Conservation (phyloP, 805 yeast species). For the Ogataea dorogensis region DNA sequence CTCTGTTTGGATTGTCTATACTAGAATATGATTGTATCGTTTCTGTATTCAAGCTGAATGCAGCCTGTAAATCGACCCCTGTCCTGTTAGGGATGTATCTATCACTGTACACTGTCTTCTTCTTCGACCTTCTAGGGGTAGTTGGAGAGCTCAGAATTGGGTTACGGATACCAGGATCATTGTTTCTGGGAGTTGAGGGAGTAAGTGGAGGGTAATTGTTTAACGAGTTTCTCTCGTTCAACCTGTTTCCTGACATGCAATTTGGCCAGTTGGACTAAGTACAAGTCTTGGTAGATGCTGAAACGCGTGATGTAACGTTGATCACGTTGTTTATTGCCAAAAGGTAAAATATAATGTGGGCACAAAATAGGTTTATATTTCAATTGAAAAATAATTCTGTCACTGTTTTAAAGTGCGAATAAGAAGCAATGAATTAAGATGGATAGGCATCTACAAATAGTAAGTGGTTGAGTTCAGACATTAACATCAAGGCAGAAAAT, state of each 20-base stretch:
- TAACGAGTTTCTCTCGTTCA: slow-evolving; percentile 11
- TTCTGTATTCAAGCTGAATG: slow-evolving; percentile 51
- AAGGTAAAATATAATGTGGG: slow-evolving; percentile 1
- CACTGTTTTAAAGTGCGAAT: slow-evolving; percentile 11
- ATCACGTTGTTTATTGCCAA: background rate
- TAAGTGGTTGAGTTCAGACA: slow-evolving; percentile 17
- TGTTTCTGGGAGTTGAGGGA: slow-evolving; percentile 24
- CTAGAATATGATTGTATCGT: slow-evolving; percentile 13
- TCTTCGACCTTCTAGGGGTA: slow-evolving; percentile 46
- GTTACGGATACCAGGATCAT: slow-evolving; percentile 12
- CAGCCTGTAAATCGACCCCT: slow-evolving; percentile 86
- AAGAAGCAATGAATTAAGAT: slow-evolving; percentile 9
- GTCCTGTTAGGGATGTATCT: slow-evolving; percentile 85
- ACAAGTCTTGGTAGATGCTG: background rate
- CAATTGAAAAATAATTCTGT: slow-evolving; percentile 13
- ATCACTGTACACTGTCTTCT: slow-evolving; percentile 65
- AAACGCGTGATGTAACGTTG: background rate
- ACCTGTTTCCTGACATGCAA: slow-evolving; percentile 10
- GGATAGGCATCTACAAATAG: slow-evolving; percentile 29
- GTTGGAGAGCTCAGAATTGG: slow-evolving; percentile 36
- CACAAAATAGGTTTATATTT: slow-evolving; percentile 3
- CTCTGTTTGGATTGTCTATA: slow-evolving; percentile 10
- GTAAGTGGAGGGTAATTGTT: slow-evolving; percentile 14
- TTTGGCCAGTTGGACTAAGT: no score
- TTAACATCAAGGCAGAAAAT: slow-evolving; percentile 50